Conservation (phyloP, 2,329 filamentous ascomycete species). For the Ampelomyces quisqualis region DNA sequence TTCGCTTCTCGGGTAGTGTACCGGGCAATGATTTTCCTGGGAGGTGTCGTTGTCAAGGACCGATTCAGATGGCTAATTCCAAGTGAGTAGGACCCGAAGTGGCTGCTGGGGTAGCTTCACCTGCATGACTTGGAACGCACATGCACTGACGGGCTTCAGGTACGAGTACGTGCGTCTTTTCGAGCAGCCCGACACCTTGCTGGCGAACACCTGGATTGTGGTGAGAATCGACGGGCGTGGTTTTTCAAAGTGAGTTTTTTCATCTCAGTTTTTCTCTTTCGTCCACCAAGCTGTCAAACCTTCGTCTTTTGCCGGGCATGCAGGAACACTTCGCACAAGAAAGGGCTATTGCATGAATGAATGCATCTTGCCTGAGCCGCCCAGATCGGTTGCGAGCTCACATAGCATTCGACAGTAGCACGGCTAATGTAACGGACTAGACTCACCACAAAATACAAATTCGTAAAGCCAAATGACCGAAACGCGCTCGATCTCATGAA, state of each 20-base stretch:
- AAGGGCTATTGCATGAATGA: constrained; percentile 8
- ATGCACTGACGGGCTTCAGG: constrained; percentile 51
- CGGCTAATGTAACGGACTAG: constrained; percentile 47
- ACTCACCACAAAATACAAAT: constrained; percentile 78
- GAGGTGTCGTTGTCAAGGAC: constrained; percentile 1
- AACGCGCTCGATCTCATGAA: constrained; percentile 94
- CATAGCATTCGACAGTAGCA: constrained; percentile 1
- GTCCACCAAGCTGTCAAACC: constrained; percentile 4
- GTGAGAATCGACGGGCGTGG: constrained; percentile 90
- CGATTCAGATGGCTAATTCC: constrained; percentile 24
- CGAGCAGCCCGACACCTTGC: constrained; percentile 75
- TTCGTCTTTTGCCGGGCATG: constrained; percentile 11
- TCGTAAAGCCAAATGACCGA: constrained; percentile 89
- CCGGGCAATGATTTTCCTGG: constrained; percentile 18
- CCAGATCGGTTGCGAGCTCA: constrained; percentile 5
- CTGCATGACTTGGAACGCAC: constrained; percentile 7
- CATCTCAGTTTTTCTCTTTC: constrained; percentile 8
- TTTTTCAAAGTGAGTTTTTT: constrained; percentile 74
- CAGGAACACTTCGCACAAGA: constrained; percentile 19
- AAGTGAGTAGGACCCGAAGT: constrained; percentile 19
- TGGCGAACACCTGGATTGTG: constrained; percentile 94
- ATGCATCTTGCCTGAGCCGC: constrained; percentile 5
- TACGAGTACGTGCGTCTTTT: constrained; percentile 94
- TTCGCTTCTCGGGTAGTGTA: constrained; percentile 3
- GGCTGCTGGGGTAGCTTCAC: constrained; percentile 9